Evolutionary conservation across 208 protist species (phyloP), one percentile per base, ranked within the genome.

Genomic region (Trypanosomatidae sp.): DNA sequence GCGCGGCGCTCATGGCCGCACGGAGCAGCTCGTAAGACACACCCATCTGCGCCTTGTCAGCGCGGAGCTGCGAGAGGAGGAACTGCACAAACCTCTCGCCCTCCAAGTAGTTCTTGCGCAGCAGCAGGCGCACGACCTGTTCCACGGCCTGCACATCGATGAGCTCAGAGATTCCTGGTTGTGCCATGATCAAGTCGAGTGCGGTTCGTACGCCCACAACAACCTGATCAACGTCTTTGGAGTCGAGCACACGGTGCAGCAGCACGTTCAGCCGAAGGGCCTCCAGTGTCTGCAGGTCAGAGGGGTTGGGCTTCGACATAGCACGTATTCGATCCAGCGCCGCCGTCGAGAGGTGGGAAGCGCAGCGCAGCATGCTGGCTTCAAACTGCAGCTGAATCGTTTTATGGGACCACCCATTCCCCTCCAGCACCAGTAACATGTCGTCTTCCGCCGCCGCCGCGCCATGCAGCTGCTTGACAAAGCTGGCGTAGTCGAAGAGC

Each of bases 121-220:
- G 80, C 50, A 96, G 66, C 58, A 91, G 77, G 10, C 72, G 67
- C 36, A 91, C 83, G 52, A 93, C 87, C 30, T 71, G 72, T 66
- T 82, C 87, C n/a, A 88, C 88, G 7, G 88, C 84, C 44, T 88
- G 76, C n/a, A 68, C 82, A 65, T 96, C 91, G 25, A 96, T 86
- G 55, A 92, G 86, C 30, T 91, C 88, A 33, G 93, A 79, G 69
- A 88, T 88, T 28, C 88, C 91, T 8, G 85, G 87, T 77, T 93
- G 86, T 0, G 82, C 74, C n/a, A 73, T 60, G 47, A 96, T 86
- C 30, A 89, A 60, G 49, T 90, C 84, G 49, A 96, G 74, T 22
- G 82, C 82, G 60, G 72, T 75, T 13, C 74, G 77, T 50, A 91
- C 79, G 22, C 87, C 82, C 30, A 67, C 69, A 10, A 86, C 79